Percentiles rank a stretch among this genome's conserved stretches.
These are phyloP conservation scores for Stipa capillata DNA, from an alignment of 176 grass and related monocot genomes.

Conservation along the genomic window DNA sequence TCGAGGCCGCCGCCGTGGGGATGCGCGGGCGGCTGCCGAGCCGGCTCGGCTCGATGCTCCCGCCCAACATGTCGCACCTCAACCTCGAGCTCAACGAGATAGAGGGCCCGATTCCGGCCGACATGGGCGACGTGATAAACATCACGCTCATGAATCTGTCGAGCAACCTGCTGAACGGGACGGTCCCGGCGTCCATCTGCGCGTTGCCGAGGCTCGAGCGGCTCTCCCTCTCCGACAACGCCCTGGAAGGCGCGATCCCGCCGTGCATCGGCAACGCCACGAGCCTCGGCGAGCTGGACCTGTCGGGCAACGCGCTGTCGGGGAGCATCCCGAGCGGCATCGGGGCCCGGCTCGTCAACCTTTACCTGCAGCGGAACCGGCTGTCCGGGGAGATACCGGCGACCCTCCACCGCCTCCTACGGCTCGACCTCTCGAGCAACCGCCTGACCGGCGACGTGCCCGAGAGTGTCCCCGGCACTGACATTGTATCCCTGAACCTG, in stretches of 20 bases:
- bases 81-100: constrained; percentile 60
- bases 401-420: constrained; percentile 28
- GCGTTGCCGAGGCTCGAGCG: constrained; percentile 22
- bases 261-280: constrained; percentile 39
- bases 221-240: constrained; percentile 51
- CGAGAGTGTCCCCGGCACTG: constrained; percentile 28
- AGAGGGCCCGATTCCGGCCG: constrained; percentile 47
- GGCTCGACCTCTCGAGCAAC: constrained; percentile 70
- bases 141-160: constrained; percentile 73
- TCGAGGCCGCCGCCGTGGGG: constrained; percentile 38
- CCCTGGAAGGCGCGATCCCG: constrained; percentile 40
- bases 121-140: constrained; percentile 48
- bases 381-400: constrained; percentile 55
- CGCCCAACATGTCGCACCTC: constrained; percentile 19
- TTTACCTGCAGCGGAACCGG: constrained; percentile 46
- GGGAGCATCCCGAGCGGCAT: constrained; percentile 52
- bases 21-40: constrained; percentile 44
- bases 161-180: constrained; percentile 51
- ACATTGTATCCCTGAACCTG: constrained; percentile 49
- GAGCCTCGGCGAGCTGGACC: constrained; percentile 40
- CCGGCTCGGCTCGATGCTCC: constrained; percentile 11
- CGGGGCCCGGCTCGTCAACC: not conserved
- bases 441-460: constrained; percentile 41
- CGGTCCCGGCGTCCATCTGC: constrained; percentile 53
- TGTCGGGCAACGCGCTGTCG: constrained; percentile 46